Conservation (phyloP, 768 basidiomycete genomes). For the Rhodocollybia butyracea region DNA sequence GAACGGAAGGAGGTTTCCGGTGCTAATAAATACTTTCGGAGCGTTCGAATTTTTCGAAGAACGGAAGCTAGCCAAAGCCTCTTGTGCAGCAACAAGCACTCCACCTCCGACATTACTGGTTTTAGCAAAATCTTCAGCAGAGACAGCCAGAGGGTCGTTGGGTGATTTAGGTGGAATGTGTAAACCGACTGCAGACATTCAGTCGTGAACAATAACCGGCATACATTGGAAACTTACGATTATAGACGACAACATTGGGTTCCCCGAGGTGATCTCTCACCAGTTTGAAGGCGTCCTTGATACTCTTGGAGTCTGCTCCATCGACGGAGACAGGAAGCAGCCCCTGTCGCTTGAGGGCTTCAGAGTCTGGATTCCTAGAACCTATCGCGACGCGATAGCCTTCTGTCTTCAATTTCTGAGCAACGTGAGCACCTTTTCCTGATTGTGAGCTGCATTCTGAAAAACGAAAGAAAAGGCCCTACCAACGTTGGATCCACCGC, state of each 20-base stretch:
- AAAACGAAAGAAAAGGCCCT: no score
- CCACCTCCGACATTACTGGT: constrained; percentile 12
- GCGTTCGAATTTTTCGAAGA: constrained; percentile 16
- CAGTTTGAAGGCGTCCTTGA: constrained; percentile 32
- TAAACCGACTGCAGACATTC: constrained; percentile 12
- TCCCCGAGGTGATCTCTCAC: constrained; percentile 35
- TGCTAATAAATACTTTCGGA: constrained; percentile 29
- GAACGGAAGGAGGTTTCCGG: constrained; percentile 25
- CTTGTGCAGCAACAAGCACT: constrained; percentile 23
- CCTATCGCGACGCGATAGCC: constrained; percentile 28
- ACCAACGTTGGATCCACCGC: no score
- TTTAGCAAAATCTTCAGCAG: constrained; percentile 18
- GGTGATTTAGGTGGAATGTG: constrained; percentile 11
- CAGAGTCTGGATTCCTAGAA: constrained; percentile 21
- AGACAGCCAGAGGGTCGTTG: constrained; percentile 20
- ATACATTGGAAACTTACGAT: constrained; percentile 27
- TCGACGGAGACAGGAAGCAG: constrained; percentile 36
- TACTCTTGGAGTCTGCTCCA: constrained; percentile 26
- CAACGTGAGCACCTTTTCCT: no score
- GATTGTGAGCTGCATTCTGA: no score
- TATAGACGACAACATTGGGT: constrained; percentile 44
- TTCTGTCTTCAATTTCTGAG: constrained; percentile 19
- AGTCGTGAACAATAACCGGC: neutral
- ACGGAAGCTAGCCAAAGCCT: constrained; percentile 23
- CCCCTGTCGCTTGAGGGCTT: constrained; percentile 11